These are phyloP conservation scores for Pseudogymnoascus sp. DNA, from an alignment of 2,329 filamentous ascomycete species.

Conservation along the genomic window DNA sequence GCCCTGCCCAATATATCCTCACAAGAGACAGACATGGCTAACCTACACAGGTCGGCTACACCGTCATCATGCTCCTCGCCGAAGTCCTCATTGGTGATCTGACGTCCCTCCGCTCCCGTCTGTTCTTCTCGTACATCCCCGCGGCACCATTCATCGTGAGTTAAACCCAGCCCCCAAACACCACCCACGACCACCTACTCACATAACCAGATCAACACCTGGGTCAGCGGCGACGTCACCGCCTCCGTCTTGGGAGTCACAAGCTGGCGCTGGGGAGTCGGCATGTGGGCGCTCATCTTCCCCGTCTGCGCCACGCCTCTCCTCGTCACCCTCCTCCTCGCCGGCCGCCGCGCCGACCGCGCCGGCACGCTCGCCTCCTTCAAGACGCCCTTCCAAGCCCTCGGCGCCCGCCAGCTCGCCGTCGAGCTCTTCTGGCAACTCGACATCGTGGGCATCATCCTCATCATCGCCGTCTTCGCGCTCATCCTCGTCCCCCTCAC, in stretches of 20 bases:
- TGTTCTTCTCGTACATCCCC: constrained; percentile 59
- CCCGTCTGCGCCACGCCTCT: constrained; percentile 48
- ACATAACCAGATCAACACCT: constrained; percentile 45
- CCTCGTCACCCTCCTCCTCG: constrained; percentile 41
- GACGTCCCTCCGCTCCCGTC: constrained; percentile 52
- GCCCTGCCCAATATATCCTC: neutral
- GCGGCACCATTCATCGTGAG: constrained; percentile 46
- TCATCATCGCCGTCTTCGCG: constrained; percentile 38
- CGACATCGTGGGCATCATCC: constrained; percentile 41
- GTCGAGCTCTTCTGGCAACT: constrained; percentile 48
- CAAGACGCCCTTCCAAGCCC: constrained; percentile 35
- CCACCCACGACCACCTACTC: neutral
- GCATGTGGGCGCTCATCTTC: constrained; percentile 57
- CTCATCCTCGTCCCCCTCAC: constrained; percentile 45
- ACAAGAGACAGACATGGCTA: neutral
- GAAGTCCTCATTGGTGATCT: constrained; percentile 58
- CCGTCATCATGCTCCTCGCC: constrained; percentile 50
- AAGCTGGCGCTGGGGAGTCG: constrained; percentile 54
- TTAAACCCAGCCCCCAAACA: neutral
- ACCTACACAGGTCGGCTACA: constrained; percentile 47
- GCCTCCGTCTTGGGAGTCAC: constrained; percentile 40
- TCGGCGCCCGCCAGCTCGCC: constrained; percentile 31
- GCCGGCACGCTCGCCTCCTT: constrained; percentile 39
- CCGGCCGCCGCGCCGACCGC: constrained; percentile 44
- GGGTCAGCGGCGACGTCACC: constrained; percentile 52